These are phyloP conservation scores for Acanthamoeba royreba DNA, from an alignment of 208 protist species.

Conservation along the genomic window DNA sequence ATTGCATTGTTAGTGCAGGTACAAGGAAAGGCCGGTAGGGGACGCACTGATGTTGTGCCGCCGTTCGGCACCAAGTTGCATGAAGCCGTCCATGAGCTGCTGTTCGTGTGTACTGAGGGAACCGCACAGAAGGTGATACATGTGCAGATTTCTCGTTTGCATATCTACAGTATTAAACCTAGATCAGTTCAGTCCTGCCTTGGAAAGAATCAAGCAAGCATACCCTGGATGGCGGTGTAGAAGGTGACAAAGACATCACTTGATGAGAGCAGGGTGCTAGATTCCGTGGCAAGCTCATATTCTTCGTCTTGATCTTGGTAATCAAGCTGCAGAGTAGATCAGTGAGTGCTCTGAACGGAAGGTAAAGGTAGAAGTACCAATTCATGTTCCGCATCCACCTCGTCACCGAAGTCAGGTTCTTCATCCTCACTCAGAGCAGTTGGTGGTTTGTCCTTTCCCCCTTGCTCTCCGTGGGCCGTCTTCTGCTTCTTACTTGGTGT, in stretches of 20 bases:
- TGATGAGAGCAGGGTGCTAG: background rate
- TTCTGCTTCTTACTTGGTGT: background rate
- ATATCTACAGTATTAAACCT: too few species aligned
- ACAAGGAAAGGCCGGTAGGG: background rate
- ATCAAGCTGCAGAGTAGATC: too few species aligned
- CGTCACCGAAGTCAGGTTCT: too few species aligned
- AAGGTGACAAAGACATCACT: background rate
- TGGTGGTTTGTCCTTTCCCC: background rate
- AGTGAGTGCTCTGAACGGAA: too few species aligned
- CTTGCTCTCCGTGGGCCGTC: background rate
- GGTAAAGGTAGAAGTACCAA: too few species aligned
- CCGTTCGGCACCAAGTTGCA: background rate
- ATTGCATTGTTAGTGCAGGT: background rate
- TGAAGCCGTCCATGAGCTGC: background rate
- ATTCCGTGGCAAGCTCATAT: background rate
- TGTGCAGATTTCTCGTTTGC: background rate
- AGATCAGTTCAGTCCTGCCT: background rate
- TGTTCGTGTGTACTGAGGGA: background rate
- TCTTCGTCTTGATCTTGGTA: background rate
- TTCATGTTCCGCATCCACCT: too few species aligned
- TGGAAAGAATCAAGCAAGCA: too few species aligned
- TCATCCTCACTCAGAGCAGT: too few species aligned
- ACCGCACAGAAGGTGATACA: background rate
- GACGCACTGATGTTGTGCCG: background rate
- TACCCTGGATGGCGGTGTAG: background rate